phyloP scores from a whole-genome alignment of 2,329 filamentous ascomycete genomes.

The Cladosporium sp. region DNA sequence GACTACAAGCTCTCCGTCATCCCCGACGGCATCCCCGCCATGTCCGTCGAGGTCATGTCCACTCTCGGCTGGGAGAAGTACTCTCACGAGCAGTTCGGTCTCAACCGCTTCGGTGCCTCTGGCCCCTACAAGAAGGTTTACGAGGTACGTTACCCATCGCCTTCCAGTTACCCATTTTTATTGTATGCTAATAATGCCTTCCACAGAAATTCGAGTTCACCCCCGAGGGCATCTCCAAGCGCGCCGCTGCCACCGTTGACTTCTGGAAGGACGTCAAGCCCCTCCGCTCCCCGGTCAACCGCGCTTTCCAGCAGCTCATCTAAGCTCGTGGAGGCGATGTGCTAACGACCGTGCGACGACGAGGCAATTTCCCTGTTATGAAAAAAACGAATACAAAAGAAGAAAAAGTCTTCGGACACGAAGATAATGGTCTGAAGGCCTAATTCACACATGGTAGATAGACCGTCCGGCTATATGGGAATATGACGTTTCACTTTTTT shows the following conservation, averaged over 20 bases:
- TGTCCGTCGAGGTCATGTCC: slow-evolving; percentile 94
- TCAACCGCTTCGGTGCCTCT: slow-evolving; percentile 97
- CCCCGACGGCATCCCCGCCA: slow-evolving; percentile 84
- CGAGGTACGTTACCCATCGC: slow-evolving; percentile 50
- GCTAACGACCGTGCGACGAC: slow-evolving; percentile 8
- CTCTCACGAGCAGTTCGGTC: slow-evolving; percentile 97
- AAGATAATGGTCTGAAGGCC: no score
- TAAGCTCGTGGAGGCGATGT: slow-evolving; percentile 43
- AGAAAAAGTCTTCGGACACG: not conserved
- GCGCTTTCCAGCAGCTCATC: slow-evolving; percentile 94
- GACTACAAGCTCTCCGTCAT: slow-evolving; percentile 90
- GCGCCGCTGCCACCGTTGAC: slow-evolving; percentile 81
- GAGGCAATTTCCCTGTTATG: not conserved
- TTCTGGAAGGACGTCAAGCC: slow-evolving; percentile 95
- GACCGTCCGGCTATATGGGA: slow-evolving; percentile 9
- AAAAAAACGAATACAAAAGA: not conserved
- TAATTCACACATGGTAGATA: slow-evolving; percentile 3
- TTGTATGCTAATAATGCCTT: slow-evolving; percentile 11
- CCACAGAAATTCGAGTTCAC: slow-evolving; percentile 98
- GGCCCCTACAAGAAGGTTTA: slow-evolving; percentile 98
- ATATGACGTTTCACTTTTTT: slow-evolving; percentile 3
- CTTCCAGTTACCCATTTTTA: not conserved
- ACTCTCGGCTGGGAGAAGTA: slow-evolving; percentile 99
- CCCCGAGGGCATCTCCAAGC: slow-evolving; percentile 92
- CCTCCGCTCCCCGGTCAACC: slow-evolving; percentile 88